Evolutionary conservation across 2,329 filamentous ascomycete species (phyloP), one percentile per base, ranked within the genome.

Genomic region (Dryadomyces quercus-mongolicae): DNA sequence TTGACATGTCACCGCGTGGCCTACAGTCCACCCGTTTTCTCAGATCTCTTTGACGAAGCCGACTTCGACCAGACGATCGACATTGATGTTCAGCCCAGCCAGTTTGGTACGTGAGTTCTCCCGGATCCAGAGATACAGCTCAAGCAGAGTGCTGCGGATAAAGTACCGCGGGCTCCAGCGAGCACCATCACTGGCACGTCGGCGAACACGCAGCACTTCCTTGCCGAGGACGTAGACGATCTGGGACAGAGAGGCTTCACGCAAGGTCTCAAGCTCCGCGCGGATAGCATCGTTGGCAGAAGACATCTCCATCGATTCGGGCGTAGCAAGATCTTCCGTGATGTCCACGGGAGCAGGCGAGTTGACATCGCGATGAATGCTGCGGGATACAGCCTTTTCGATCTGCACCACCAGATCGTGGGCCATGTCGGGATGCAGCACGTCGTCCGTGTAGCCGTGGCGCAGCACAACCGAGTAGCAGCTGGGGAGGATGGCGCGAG

Each of bases 391-490:
- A 55, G 72, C 78, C 8, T 74, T 71, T 21, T 86, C 69, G 56
- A 86, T 75, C 54, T 83, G 74, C 52, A 77, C 76, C 34, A 88
- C 74, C 1, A 84, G 63, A 1, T 72, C 68, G 0, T 74, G 51
- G 8, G 60, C 82, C 7, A 89, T 72, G 55, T 86, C 78, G 0
- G 78, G 78, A 0, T 78, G 83, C 48, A 89, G 74, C 31, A 88
- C 76, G 57, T 85, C 77, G 60, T 90, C 86, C 66, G 79, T 85
- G 65, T 85, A 90, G 1, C 86, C 86, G 62, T 88, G 82, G 13
- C 85, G 78, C 2, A 87, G 73, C 2, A 85, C 79, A 9, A 89
- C 71, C 3, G 84, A 78, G 63, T 88, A 89, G 60, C 81, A 84
- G 36, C 81, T 77, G 0, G 80, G 79, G 18, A 86, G 51, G 67